Percentiles rank a stretch among this genome's conserved stretches.
These are phyloP conservation scores for Botrytis cinerea DNA, from an alignment of 2,329 filamentous ascomycete species.

Conservation along the genomic window DNA sequence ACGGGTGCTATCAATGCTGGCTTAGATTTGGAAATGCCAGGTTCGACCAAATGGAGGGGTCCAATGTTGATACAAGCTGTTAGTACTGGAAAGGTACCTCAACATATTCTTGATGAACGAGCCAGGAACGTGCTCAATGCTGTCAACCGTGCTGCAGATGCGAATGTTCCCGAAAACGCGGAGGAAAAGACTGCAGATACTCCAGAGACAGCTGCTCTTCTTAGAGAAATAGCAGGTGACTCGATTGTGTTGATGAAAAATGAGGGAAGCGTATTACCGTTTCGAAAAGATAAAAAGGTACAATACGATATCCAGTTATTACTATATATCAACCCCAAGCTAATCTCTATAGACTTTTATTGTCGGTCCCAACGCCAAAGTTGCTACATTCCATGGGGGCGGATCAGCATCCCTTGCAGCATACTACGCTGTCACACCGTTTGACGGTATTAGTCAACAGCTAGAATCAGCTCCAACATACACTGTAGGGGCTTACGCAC, in stretches of 20 bases:
- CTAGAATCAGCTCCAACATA: slow-evolving; percentile 43
- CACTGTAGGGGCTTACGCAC: slow-evolving; percentile 61
- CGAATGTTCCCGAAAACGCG: slow-evolving; percentile 36
- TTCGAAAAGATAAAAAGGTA: slow-evolving; percentile 46
- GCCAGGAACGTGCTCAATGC: slow-evolving; percentile 32
- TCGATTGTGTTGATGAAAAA: slow-evolving; percentile 68
- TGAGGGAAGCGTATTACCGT: slow-evolving; percentile 55
- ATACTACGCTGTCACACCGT: slow-evolving; percentile 71
- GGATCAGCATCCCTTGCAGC: slow-evolving; percentile 62
- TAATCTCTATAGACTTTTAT: slow-evolving; percentile 48
- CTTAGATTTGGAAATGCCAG: slow-evolving; percentile 47
- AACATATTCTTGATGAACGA: slow-evolving; percentile 32
- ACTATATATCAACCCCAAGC: slow-evolving; percentile 22
- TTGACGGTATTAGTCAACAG: slow-evolving; percentile 60
- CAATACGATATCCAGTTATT: slow-evolving; percentile 57
- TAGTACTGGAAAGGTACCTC: slow-evolving; percentile 30
- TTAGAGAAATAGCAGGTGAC: slow-evolving; percentile 59
- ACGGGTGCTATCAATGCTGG: slow-evolving; percentile 39
- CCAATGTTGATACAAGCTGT: slow-evolving; percentile 31
- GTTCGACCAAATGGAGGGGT: slow-evolving; percentile 35
- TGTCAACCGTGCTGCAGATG: slow-evolving; percentile 43
- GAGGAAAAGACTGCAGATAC: slow-evolving; percentile 37
- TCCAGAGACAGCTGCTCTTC: slow-evolving; percentile 46
- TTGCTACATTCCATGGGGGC: slow-evolving; percentile 60
- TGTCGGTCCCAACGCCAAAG: slow-evolving; percentile 59